A percentile compares a stretch with the other conserved stretches of the same genome.
Evolutionary conservation across 2,329 filamentous ascomycete genomes (phyloP).

Genomic region (Ceratocystis cubensis): DNA sequence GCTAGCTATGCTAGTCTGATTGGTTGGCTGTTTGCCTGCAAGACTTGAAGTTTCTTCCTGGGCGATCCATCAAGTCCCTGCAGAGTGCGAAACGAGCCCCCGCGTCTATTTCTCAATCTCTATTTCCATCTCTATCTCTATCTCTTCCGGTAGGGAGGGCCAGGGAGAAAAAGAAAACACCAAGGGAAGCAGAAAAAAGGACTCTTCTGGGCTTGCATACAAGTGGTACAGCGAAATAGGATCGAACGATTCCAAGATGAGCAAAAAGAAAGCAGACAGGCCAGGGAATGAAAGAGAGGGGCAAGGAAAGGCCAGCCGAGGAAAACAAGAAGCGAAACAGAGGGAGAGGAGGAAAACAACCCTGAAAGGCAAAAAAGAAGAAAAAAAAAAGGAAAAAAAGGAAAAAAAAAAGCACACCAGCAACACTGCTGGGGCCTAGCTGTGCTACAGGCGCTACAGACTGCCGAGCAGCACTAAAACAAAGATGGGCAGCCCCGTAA

Average conservation of each 20-base stretch:
- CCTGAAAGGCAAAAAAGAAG: not conserved
- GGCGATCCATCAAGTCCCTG: too few relatives aligned
- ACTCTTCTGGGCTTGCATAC: slow-evolving; percentile 7
- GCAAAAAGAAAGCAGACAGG: not conserved
- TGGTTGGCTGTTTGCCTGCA: not conserved
- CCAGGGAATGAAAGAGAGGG: not conserved
- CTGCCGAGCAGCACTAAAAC: not conserved
- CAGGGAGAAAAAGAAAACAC: not conserved
- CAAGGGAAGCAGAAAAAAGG: not conserved
- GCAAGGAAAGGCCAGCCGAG: not conserved
- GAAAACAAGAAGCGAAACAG: not conserved
- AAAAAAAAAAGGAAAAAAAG: not conserved
- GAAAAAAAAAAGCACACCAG: not conserved
- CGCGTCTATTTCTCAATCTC: too few relatives aligned
- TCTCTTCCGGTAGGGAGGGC: not conserved
- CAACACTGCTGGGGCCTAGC: not conserved
- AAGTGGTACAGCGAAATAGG: slow-evolving; percentile 11
- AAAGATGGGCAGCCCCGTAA: not conserved
- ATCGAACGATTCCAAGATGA: slow-evolving; percentile 12
- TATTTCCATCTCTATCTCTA: too few relatives aligned
- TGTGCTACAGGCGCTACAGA: not conserved
- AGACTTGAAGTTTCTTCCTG: not conserved
- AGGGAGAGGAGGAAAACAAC: not conserved
- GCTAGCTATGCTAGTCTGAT: too few relatives aligned
- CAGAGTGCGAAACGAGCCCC: too few relatives aligned